phyloP scores from a whole-genome alignment of 2,329 filamentous ascomycete species.

The Gnomoniopsis sp. region DNA sequence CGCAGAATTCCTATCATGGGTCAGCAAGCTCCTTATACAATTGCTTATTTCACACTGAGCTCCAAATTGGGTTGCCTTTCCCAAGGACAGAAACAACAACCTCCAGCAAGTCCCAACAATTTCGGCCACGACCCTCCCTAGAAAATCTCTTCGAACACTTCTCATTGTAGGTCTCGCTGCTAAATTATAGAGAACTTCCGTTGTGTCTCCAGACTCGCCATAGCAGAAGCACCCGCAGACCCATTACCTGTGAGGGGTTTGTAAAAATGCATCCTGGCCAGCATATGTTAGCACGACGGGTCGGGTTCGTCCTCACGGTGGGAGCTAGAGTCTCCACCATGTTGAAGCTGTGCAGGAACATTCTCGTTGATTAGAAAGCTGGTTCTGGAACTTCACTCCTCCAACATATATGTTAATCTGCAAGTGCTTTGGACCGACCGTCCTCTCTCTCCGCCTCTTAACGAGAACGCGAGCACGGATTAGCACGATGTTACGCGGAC shows the following conservation, averaged over 20 bases:
- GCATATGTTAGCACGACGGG: neutral
- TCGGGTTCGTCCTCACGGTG: neutral
- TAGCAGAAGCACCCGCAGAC: constrained; percentile 36
- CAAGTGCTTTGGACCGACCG: constrained; percentile 30
- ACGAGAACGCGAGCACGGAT: constrained; percentile 35
- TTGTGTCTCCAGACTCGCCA: constrained; percentile 32
- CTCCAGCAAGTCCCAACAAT: constrained; percentile 25
- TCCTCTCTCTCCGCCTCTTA: constrained; percentile 32
- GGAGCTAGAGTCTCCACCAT: neutral
- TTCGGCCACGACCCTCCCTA: neutral
- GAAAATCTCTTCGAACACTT: neutral
- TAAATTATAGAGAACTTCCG: constrained; percentile 35
- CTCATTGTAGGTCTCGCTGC: constrained; percentile 1
- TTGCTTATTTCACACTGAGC: neutral
- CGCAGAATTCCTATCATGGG: constrained; percentile 11
- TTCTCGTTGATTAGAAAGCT: no score
- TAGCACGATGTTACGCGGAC: constrained; percentile 32
- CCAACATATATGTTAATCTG: constrained; percentile 41
- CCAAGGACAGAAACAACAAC: constrained; percentile 38
- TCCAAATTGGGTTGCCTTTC: constrained; percentile 36
- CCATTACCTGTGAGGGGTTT: constrained; percentile 32
- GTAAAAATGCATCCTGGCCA: constrained; percentile 36
- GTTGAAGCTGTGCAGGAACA: neutral
- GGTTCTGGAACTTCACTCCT: constrained; percentile 18
- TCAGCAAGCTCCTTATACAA: neutral